Base-by-base conservation (phyloP, 768 basidiomycete genomes). In the Rhodotorula kratochvilovae region DNA sequence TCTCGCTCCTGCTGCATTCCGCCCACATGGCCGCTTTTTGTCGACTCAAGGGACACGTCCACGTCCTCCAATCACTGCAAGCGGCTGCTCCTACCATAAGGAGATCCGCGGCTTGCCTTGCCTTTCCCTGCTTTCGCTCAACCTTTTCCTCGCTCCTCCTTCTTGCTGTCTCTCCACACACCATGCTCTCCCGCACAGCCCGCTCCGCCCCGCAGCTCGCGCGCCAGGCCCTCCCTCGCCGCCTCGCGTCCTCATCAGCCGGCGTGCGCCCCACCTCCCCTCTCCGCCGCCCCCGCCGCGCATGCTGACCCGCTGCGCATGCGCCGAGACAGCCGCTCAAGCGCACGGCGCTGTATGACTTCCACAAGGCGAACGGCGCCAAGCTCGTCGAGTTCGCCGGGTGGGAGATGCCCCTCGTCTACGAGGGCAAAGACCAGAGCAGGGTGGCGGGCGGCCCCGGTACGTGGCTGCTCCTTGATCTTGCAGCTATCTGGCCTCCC, bases 381-480 rank as follows among this genome's bases (percentile, higher is more conserved):
- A 94, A 94, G 81, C 93, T 98, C 91, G 92, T 96, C 0, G 89
- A 91, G 0, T 99, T 97, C 80, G 96, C 92, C 5, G 95, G 95
- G 12, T 98, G 88, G 81, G 86, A 87, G 8, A 99, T 99, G 95
- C 96, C 95, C 1, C 83, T 99, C 55, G 80, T 85, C 6, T 99
- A 97, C 77, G 91, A 87, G 10, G 84, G 85, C 42, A 85, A 90
- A 59, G 91, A 91, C 11, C 90, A 91, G 84, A 86, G 90, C 88
- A 68, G 70, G 85, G 79, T 54, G 45, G 51, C 70, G 19, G 78
- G 68, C 25, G 63, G 74, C 27, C 64, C 75, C 31, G 66, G 70
- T 71, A 51, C 67, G 66, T 59, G 23, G n/a, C n/a, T n/a, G n/a
- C n/a, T n/a, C n/a, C n/a, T n/a, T n/a, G n/a, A n/a, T n/a, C n/a